Evolutionary conservation across 139 green algal species (phyloP), one percentile per base, ranked within the genome.

Genomic region (Asterochloris sp.): DNA sequence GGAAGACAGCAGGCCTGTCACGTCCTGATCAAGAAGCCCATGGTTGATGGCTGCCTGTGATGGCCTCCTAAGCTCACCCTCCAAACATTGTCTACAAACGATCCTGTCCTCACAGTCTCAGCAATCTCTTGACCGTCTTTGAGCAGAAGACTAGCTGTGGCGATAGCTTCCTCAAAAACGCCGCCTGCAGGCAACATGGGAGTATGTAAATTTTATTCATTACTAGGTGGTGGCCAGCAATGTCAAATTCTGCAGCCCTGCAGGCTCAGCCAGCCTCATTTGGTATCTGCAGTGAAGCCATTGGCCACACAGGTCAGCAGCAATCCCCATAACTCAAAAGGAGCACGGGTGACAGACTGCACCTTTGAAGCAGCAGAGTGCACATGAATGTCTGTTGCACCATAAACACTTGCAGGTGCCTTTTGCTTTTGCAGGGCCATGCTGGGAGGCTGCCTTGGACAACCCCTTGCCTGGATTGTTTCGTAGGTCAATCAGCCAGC

Each of bases 131-230:
- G 47, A 2, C 78, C 80, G 0, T 29, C 17, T 23, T 83, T 16
- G 71, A 92, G 80, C 47, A 92, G 85, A 15, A 91, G 29, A 10
- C 84, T 82, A 0, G 91, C 87, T 0, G 86, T 85, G 13, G 86
- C 84, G 12, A 94, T 85, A 17, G 88, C 91, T 79, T 92, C 91
- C 83, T 94, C 89, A 82, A 94, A 92, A 62, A 93, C 86, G 1
- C 90, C 90, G 23, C 81, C 77, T 84, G 78, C 62, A 81, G 38
- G 17, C 11, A 71, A 54, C 38, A 2, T 54, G 38, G 6, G 38
- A 54, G 38, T 54, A 54, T 54, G 6, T 54, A 54, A 54, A 54
- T 54, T 2, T 2, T 54, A 54, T 2, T 54, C 38, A 54, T 2
- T 6, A 54, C 38, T 10, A 54, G 38, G 38, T 54, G 38, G 38